phyloP scores from a whole-genome alignment of 495 filamentous ascomycete species.

The Penicillium riverlandense region DNA sequence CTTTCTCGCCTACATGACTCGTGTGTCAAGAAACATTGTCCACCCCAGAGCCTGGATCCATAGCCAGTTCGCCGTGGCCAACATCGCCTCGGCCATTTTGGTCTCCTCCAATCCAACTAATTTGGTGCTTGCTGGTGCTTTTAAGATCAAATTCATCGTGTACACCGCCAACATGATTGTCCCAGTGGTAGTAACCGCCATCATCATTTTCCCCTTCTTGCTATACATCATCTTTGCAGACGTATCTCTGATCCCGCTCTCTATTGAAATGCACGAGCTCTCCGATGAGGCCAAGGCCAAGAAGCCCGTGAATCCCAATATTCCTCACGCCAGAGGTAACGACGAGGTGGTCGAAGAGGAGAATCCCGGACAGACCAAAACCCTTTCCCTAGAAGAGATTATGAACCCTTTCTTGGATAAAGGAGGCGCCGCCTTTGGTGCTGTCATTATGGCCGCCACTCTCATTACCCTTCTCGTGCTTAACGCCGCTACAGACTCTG shows the following conservation, averaged over 20 bases:
- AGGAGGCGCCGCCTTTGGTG: conserved; percentile 51
- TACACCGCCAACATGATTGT: conserved; percentile 68
- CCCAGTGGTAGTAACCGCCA: conserved; percentile 53
- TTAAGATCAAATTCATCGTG: conserved; percentile 56
- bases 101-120: conserved; percentile 69
- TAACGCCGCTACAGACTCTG: conserved; percentile 45
- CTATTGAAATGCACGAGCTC: conserved; percentile 59
- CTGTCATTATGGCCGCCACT: conserved; percentile 52
- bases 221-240: conserved; percentile 57
- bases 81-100: conserved; percentile 60
- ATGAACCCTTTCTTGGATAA: conserved; percentile 66
- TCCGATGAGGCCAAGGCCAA: conserved; percentile 40
- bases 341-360: conserved; percentile 45
- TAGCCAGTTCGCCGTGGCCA: conserved; percentile 60
- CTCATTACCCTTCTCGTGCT: conserved; percentile 51
- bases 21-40: conserved; percentile 59
- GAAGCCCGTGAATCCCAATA: conserved; percentile 59
- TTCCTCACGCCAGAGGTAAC: conserved; percentile 50
- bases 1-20: conserved; percentile 65
- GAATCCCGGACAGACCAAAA: conserved; percentile 27
- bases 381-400: conserved; percentile 57
- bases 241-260: conserved; percentile 51
- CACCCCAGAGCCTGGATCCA: conserved; percentile 62
- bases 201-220: conserved; percentile 56
- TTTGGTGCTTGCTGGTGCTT: conserved; percentile 62